These are phyloP conservation scores for Agastache rugosa DNA, from an alignment of 257 asterid species.

Conservation along the genomic window DNA sequence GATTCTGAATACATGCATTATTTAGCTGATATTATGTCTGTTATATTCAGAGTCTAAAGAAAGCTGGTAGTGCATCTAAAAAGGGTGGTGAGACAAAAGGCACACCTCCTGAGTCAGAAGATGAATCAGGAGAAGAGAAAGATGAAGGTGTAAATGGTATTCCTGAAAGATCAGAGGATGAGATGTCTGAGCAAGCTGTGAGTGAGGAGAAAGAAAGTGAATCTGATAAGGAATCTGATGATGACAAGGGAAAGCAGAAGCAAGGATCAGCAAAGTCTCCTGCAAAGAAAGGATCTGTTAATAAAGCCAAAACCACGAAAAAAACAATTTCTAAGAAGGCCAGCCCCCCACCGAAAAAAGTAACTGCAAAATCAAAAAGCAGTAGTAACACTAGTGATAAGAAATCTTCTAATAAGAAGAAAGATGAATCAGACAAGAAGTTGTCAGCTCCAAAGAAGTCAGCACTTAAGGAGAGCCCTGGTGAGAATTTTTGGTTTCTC, in stretches of 20 bases:
- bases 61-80: constrained; percentile 50
- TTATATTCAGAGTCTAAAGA: constrained; percentile 55
- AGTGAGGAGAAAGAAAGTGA: constrained; percentile 65
- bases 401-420: constrained; percentile 51
- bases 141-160: constrained; percentile 56
- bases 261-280: constrained; percentile 53
- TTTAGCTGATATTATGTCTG: constrained; percentile 20
- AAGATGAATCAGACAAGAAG: constrained; percentile 33
- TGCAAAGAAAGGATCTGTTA: constrained; percentile 54
- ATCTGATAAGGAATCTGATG: constrained; percentile 54
- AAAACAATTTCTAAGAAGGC: constrained; percentile 47
- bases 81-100: constrained; percentile 52
- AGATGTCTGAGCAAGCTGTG: constrained; percentile 70
- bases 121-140: constrained; percentile 63
- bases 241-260: constrained; percentile 52
- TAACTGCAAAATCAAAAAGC: constrained; percentile 56
- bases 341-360: constrained; percentile 57
- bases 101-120: constrained; percentile 56
- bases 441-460: constrained; percentile 35
- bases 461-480: constrained; percentile 58
- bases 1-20: constrained; percentile 2
- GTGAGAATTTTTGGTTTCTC: constrained; percentile 48
- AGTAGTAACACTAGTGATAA: constrained; percentile 49
- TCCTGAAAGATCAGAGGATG: constrained; percentile 70
- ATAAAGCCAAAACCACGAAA: constrained; percentile 59